These are phyloP conservation scores for Populus simonii DNA, from an alignment of 345 rosid genomes.

Conservation along the genomic window DNA sequence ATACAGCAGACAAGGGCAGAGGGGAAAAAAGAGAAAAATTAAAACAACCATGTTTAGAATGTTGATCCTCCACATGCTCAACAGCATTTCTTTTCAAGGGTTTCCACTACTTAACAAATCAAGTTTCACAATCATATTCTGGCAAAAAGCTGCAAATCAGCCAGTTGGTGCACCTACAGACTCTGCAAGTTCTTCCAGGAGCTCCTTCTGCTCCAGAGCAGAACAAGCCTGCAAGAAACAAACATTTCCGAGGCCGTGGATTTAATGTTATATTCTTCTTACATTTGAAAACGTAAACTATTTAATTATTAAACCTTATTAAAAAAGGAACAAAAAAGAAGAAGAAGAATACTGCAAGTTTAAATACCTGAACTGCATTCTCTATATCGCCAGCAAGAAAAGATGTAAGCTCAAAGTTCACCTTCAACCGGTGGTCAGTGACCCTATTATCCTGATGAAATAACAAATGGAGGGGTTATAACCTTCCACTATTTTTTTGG, in stretches of 20 bases:
- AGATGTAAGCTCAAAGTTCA: conserved; percentile 75
- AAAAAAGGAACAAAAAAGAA: background rate
- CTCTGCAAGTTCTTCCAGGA: conserved; percentile 77
- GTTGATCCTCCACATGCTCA: background rate
- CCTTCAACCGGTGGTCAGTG: conserved; percentile 92
- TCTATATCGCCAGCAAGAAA: conserved; percentile 81
- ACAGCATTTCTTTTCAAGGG: background rate
- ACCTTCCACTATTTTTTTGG: background rate
- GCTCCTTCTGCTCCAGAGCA: conserved; percentile 80
- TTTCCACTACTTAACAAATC: background rate
- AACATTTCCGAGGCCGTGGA: conserved; percentile 1
- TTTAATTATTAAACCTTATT: background rate
- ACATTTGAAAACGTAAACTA: background rate
- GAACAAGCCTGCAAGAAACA: conserved; percentile 64
- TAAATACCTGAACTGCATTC: conserved; percentile 73
- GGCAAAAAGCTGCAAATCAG: conserved; percentile 21
- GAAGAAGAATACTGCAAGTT: background rate
- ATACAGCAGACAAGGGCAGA: background rate
- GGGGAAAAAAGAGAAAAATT: background rate
- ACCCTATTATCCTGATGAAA: conserved; percentile 76
- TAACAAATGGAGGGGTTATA: background rate
- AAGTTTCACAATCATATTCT: background rate
- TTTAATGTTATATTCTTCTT: background rate
- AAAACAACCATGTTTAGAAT: background rate
- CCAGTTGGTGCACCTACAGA: conserved; percentile 48